Base-by-base conservation (phyloP, 176 grass and related monocot genomes). In the Areca catechu region DNA sequence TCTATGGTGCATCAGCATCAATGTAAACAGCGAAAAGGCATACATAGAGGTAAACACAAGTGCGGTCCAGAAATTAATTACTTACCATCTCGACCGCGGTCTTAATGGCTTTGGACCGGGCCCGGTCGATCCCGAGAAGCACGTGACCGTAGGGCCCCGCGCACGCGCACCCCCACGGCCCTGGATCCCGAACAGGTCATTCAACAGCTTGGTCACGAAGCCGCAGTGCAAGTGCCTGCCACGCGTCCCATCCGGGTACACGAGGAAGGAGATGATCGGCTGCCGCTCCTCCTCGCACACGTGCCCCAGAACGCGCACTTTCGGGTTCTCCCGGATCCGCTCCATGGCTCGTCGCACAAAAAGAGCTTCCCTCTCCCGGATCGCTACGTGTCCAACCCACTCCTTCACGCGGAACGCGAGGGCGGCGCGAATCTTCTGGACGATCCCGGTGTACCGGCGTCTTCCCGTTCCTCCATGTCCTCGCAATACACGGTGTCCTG, bases 181-280 rank as follows among this genome's bases (percentile, higher is more conserved):
- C 50, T 95, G 90, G 58, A 95, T 81, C 7, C 90, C 90, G 1
- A 95, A 95, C 34, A 95, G 80, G 68, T 89, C 90, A 3, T 82
- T 89, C 0, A 95, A 60, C 56, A 95, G 61, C 62, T 57, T 86
- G 1, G 90, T 68, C 1, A 86, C 76, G 3, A 89, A 89, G 4
- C 90, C 72, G 2, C 90, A 79, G 5, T 89, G 90, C 9, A 95
- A 74, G 1, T 79, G 90, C 16, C 67, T 66, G 1, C 6, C 51
- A 29, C 25, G 58, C 50, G 4, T 21, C 19, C 29, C 53, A n/a
- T 0, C n/a, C 9, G 34, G 85, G 56, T 82, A 80, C 54, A 95
- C 19, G 34, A 95, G 75, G 50, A 95, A 89, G 0, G 89, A 95
- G 68, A 95, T 74, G 48, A 95, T 82, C 0, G 85, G 89, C 0